These are phyloP conservation scores for Ceratobasidium sp. DNA, from an alignment of 1,284 basidiomycete genomes.

Conservation along the genomic window DNA sequence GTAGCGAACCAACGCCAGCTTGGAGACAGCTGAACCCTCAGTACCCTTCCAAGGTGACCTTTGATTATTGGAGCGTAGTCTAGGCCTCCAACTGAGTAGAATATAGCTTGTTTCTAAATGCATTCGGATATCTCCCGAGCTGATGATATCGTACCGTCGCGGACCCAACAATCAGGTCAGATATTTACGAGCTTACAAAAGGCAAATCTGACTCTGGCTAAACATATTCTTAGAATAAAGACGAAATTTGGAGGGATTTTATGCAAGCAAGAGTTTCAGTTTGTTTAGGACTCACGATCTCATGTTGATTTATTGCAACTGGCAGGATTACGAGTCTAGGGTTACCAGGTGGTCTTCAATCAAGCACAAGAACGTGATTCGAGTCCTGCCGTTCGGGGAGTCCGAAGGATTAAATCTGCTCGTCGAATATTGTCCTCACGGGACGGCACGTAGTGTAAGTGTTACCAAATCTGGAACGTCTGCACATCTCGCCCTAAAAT, in stretches of 20 bases:
- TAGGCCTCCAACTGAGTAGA: too few relatives aligned
- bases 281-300: neutral
- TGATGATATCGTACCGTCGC: slow-evolving; percentile 1
- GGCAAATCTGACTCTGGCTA: neutral
- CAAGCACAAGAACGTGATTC: slow-evolving; percentile 8
- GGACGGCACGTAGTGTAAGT: slow-evolving; percentile 1
- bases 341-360: neutral
- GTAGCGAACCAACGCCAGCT: neutral
- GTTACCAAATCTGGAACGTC: neutral
- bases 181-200: neutral
- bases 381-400: neutral
- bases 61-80: too few relatives aligned
- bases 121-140: slow-evolving; percentile 1
- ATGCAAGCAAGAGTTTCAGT: neutral
- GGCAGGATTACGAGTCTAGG: neutral
- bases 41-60: neutral
- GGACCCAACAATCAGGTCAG: neutral
- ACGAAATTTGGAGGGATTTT: neutral
- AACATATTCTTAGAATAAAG: neutral
- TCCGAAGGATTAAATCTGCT: neutral
- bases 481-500: neutral
- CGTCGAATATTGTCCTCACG: slow-evolving; percentile 7
- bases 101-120: neutral
- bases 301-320: neutral
- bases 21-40: neutral